These are phyloP conservation scores for Globomyces sp. DNA, from an alignment of 371 early-diverging fungal genomes.

Conservation along the genomic window DNA sequence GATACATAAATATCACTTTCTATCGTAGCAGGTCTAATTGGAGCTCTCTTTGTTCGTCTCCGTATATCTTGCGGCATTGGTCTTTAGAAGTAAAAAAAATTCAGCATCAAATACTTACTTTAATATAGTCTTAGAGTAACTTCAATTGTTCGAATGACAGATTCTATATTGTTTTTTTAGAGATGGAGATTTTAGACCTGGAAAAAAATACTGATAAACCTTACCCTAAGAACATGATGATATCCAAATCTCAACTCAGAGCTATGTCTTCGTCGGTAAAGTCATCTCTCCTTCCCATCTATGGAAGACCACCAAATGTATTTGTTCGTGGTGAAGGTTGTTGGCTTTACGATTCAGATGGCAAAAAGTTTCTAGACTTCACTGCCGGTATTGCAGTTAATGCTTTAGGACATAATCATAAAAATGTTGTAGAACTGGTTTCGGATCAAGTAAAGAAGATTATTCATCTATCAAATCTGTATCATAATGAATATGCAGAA, in stretches of 20 bases:
- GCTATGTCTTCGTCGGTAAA: too few species aligned
- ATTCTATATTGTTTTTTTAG: too few species aligned
- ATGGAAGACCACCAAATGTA: conserved; percentile 38
- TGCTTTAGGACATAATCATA: conserved; percentile 82
- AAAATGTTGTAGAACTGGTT: conserved; percentile 62
- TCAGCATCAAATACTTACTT: too few species aligned
- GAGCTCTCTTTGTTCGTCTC: neutral
- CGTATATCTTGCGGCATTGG: too few species aligned
- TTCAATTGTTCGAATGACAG: too few species aligned
- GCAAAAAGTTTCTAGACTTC: conserved; percentile 76
- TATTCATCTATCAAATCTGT: conserved; percentile 81
- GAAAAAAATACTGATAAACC: too few species aligned
- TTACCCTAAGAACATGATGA: too few species aligned
- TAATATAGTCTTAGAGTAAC: too few species aligned
- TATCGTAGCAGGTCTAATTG: conserved; percentile 4
- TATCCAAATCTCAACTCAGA: too few species aligned
- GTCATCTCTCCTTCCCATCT: conserved; percentile 20
- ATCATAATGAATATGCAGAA: conserved; percentile 74
- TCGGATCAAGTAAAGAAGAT: conserved; percentile 76
- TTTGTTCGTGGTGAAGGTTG: conserved; percentile 70
- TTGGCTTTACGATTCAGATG: conserved; percentile 66
- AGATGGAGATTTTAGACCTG: too few species aligned
- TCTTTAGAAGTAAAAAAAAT: too few species aligned
- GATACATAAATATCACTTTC: conserved; percentile 6
- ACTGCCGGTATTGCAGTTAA: conserved; percentile 89